A percentile compares a stretch with the other conserved stretches of the same genome.
These are phyloP conservation scores for Colletotrichum theobromicola DNA, from an alignment of 2,329 filamentous ascomycete genomes.

Conservation along the genomic window DNA sequence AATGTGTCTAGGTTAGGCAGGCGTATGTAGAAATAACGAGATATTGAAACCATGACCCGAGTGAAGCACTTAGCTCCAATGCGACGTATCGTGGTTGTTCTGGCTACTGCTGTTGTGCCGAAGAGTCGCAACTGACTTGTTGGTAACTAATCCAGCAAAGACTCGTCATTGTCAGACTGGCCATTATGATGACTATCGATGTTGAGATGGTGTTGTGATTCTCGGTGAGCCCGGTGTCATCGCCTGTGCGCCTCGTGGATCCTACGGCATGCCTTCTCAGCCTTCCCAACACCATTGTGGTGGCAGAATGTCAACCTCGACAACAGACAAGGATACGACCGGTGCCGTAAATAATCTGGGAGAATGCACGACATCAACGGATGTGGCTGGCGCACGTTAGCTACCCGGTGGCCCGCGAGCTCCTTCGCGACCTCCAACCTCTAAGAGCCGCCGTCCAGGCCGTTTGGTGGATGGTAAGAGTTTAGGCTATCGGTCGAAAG, in stretches of 20 bases:
- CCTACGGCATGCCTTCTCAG: background rate
- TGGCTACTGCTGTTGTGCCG: background rate
- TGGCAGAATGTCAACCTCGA: background rate
- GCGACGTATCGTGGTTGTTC: background rate
- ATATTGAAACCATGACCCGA: background rate
- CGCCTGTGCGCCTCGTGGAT: background rate
- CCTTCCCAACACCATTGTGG: background rate
- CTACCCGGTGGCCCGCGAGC: background rate
- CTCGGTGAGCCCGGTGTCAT: background rate
- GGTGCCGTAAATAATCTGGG: background rate
- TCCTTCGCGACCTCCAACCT: background rate
- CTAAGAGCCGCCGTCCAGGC: background rate
- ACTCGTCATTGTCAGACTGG: background rate
- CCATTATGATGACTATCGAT: accelerated
- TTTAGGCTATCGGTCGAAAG: background rate
- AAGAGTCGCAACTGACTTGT: background rate
- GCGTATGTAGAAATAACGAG: conserved; percentile 11
- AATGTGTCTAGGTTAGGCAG: background rate
- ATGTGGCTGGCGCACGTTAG: background rate
- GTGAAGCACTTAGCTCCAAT: accelerated
- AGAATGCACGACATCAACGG: background rate
- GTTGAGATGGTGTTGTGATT: background rate
- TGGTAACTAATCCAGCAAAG: background rate
- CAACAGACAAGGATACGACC: background rate
- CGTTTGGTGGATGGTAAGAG: background rate